Conservation (phyloP, 148 eudicot genomes). For the Oxyria digyna region DNA sequence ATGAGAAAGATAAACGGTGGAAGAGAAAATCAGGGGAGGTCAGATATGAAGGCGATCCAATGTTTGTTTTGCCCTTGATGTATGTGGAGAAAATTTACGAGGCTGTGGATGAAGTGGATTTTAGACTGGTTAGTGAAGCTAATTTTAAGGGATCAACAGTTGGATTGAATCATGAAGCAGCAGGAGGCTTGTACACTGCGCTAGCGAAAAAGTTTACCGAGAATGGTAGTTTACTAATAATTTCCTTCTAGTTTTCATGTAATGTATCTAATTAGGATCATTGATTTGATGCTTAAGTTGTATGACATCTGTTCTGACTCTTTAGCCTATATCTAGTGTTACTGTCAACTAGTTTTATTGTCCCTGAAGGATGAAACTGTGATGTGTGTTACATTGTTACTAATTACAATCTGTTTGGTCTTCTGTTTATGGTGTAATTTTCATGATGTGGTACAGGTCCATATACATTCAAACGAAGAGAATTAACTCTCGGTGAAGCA, state of each 20-base stretch:
- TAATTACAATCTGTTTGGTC: neutral
- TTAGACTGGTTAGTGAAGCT: conserved; percentile 48
- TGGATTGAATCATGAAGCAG: conserved; percentile 87
- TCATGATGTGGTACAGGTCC: neutral
- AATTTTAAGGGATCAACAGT: conserved; percentile 73
- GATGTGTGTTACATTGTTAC: neutral
- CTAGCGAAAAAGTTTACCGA: conserved; percentile 66
- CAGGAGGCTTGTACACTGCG: conserved; percentile 87
- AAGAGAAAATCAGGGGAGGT: conserved; percentile 62
- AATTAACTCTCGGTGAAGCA: neutral
- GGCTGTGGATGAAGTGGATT: conserved; percentile 69
- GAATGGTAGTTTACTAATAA: conserved; percentile 51
- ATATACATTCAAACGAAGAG: neutral
- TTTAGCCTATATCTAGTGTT: neutral
- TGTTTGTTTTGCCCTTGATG: conserved; percentile 75
- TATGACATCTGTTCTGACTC: no score
- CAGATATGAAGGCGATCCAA: conserved; percentile 74
- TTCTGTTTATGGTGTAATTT: neutral
- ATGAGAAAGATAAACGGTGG: conserved; percentile 45
- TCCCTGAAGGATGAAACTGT: neutral
- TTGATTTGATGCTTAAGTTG: neutral
- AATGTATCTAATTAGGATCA: neutral
- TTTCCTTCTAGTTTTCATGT: no score
- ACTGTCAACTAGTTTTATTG: neutral
- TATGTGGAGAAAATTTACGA: conserved; percentile 89